phyloP scores from a whole-genome alignment of 306 rosid genomes.

The Hippophae tibetana region DNA sequence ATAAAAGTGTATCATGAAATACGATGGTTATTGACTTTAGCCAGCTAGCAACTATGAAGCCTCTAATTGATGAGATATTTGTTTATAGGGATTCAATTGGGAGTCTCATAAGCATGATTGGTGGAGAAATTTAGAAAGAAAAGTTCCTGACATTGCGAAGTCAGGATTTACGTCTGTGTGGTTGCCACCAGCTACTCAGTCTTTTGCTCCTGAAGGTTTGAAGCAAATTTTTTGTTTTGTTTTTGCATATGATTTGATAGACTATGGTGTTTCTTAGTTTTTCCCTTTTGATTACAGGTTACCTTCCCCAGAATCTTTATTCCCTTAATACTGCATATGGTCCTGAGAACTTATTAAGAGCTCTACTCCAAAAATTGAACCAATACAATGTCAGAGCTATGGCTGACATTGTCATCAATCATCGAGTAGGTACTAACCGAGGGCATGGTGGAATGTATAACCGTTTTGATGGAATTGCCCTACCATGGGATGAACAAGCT shows the following conservation, averaged over 20 bases:
- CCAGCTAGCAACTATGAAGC: constrained; percentile 1
- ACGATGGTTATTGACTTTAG: constrained; percentile 4
- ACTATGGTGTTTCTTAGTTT: constrained; percentile 1
- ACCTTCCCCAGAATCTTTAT: constrained; percentile 82
- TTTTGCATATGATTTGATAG: background rate
- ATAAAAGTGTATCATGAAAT: constrained; percentile 3
- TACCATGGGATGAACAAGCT: constrained; percentile 76
- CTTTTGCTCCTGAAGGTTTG: constrained; percentile 69
- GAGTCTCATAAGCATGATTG: constrained; percentile 76
- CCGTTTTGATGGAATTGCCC: constrained; percentile 80
- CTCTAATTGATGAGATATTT: constrained; percentile 13
- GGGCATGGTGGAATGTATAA: constrained; percentile 82
- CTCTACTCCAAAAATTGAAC: constrained; percentile 68
- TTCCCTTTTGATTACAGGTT: constrained; percentile 37
- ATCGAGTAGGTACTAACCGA: constrained; percentile 64
- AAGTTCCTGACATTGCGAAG: constrained; percentile 63
- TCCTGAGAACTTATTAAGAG: constrained; percentile 60
- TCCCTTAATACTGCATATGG: constrained; percentile 70
- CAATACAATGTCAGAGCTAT: constrained; percentile 61
- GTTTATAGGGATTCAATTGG: constrained; percentile 79
- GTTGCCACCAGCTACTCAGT: constrained; percentile 89
- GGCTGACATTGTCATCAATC: constrained; percentile 89
- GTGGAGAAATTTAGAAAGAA: constrained; percentile 64
- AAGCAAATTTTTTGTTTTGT: constrained; percentile 7
- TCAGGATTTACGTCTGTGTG: constrained; percentile 83